Evolutionary conservation across 225 moss, liverwort and hornwort species (phyloP).

Genomic region (Physcomitrellopsis africana): DNA sequence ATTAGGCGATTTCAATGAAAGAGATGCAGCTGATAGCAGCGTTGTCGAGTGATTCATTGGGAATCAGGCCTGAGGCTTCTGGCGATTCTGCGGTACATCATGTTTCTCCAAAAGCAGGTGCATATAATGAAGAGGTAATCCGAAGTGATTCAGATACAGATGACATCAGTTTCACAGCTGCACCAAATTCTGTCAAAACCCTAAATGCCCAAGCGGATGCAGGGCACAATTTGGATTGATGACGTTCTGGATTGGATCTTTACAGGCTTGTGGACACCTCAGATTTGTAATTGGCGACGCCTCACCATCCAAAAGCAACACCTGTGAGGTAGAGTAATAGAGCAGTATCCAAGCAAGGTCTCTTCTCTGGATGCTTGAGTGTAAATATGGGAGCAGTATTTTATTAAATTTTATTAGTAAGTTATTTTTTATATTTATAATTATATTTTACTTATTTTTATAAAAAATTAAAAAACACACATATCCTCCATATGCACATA

Average conservation of each 20-base stretch:
- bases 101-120: conserved; percentile 51
- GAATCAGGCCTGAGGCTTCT: conserved; percentile 24
- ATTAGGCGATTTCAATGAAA: conserved; percentile 83
- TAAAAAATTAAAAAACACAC: too few species aligned
- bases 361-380: conserved; percentile 2
- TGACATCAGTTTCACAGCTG: conserved; percentile 1
- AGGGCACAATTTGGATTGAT: conserved; percentile 14
- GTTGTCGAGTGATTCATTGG: conserved; percentile 56
- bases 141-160: conserved; percentile 21
- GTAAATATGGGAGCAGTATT: neutral
- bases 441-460: too few species aligned
- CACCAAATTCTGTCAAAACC: neutral
- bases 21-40: conserved; percentile 75
- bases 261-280: neutral
- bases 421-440: too few species aligned
- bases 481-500: too few species aligned
- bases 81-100: conserved; percentile 50
- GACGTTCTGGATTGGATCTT: neutral
- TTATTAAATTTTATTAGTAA: too few species aligned
- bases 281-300: conserved; percentile 1
- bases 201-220: conserved; percentile 1
- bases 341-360: neutral
- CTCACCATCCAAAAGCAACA: conserved; percentile 1
- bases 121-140: conserved; percentile 24
- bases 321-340: conserved; percentile 2